A percentile compares a stretch with the other conserved stretches of the same genome.
These are phyloP conservation scores for Kregervanrija delftensis DNA, from an alignment of 805 yeast genomes.

Conservation along the genomic window DNA sequence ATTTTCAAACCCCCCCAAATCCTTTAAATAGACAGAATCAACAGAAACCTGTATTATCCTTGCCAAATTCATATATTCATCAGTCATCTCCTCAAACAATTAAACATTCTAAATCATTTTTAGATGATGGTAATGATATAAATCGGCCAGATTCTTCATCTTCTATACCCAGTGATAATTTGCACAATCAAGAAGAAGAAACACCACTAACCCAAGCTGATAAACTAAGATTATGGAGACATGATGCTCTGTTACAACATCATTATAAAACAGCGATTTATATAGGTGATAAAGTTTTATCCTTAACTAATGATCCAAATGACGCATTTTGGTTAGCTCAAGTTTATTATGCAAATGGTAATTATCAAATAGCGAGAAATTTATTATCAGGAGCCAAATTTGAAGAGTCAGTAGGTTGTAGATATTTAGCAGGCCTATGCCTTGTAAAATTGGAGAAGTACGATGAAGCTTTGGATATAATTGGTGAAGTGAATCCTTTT, in stretches of 20 bases:
- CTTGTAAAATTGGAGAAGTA: slow-evolving; percentile 63
- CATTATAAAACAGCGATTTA: slow-evolving; percentile 85
- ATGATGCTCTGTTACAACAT: slow-evolving; percentile 88
- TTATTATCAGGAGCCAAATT: slow-evolving; percentile 52
- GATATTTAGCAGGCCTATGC: slow-evolving; percentile 74
- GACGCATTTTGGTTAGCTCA: slow-evolving; percentile 98
- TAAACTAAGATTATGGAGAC: slow-evolving; percentile 82
- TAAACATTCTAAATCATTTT: too few relatives aligned
- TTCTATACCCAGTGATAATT: too few relatives aligned
- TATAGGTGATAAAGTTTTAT: slow-evolving; percentile 83
- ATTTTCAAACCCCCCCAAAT: slow-evolving; percentile 31
- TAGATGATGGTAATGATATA: background rate
- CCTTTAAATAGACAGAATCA: slow-evolving; percentile 5
- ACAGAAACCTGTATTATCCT: slow-evolving; percentile 7
- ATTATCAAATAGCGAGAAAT: slow-evolving; percentile 72
- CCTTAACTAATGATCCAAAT: slow-evolving; percentile 78
- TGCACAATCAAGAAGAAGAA: slow-evolving; percentile 15
- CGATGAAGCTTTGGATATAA: slow-evolving; percentile 83
- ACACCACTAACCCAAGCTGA: slow-evolving; percentile 72
- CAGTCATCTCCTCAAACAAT: slow-evolving; percentile 11
- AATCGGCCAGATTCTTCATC: slow-evolving; percentile 6
- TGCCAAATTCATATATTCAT: slow-evolving; percentile 9
- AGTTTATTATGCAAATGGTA: slow-evolving; percentile 69
- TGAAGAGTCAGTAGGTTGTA: slow-evolving; percentile 62
- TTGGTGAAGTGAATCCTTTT: slow-evolving; percentile 81